phyloP scores from a whole-genome alignment of 495 filamentous ascomycete species.

The Hypoxylon fuscum region DNA sequence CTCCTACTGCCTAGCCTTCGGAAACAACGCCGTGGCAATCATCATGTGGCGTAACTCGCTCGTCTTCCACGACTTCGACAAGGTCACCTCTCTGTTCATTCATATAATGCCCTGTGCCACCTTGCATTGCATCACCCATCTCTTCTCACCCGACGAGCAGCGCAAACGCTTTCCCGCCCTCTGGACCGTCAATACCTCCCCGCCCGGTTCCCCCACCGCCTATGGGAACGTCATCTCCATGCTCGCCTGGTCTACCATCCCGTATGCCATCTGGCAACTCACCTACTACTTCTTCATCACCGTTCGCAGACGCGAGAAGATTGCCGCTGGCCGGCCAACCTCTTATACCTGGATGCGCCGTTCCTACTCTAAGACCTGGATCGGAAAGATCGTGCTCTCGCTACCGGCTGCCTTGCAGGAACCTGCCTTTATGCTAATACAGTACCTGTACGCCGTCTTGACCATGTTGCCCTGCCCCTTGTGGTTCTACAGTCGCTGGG shows the following conservation, averaged over 20 bases:
- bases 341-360: constrained; percentile 97
- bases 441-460: constrained; percentile 86
- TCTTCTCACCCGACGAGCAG: constrained; percentile 71
- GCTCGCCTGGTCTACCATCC: constrained; percentile 92
- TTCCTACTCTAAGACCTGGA: constrained; percentile 86
- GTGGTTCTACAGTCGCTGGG: constrained; percentile 92
- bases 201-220: constrained; percentile 73
- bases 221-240: constrained; percentile 81
- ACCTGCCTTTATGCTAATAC: constrained; percentile 92
- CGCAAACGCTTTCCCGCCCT: constrained; percentile 84
- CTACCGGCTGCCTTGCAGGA: constrained; percentile 83
- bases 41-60: constrained; percentile 99
- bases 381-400: constrained; percentile 83
- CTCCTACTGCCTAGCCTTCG: constrained; percentile 89
- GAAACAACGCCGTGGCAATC: constrained; percentile 97
- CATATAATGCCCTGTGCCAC: constrained; percentile 98
- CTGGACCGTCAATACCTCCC: constrained; percentile 79
- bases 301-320: constrained; percentile 89
- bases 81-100: constrained; percentile 94
- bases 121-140: constrained; percentile 89
- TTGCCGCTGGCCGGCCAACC: constrained; percentile 93
- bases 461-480: constrained; percentile 95
- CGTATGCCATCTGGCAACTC: constrained; percentile 92
- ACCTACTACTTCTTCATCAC: constrained; percentile 93
- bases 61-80: constrained; percentile 97